Evolutionary conservation across 2,329 filamentous ascomycete species (phyloP).

Genomic region (Fusarium praegraminearum): DNA sequence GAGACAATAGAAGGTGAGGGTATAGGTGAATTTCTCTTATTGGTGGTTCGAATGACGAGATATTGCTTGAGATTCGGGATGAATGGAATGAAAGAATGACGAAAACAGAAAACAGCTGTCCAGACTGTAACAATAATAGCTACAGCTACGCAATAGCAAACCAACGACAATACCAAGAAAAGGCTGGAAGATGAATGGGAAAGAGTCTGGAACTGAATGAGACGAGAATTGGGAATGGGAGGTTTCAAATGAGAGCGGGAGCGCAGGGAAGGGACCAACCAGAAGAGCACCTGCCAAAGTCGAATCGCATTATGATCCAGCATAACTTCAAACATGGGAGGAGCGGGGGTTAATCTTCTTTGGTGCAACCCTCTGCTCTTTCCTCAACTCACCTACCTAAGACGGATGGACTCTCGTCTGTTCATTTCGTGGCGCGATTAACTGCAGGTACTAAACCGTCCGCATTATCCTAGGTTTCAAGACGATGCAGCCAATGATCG

Average conservation of each 20-base stretch:
- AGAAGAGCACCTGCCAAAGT: constrained; percentile 1
- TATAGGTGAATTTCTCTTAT: constrained; percentile 24
- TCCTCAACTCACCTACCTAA: neutral
- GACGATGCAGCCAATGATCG: constrained; percentile 19
- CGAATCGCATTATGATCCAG: constrained; percentile 26
- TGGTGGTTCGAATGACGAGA: constrained; percentile 16
- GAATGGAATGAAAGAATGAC: constrained; percentile 44
- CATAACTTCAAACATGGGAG: constrained; percentile 37
- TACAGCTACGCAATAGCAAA: constrained; percentile 5
- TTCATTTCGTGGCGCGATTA: constrained; percentile 36
- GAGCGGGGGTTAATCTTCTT: constrained; percentile 29
- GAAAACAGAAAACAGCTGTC: constrained; percentile 28
- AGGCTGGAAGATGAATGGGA: constrained; percentile 37
- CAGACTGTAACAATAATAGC: constrained; percentile 31
- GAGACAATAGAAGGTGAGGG: constrained; percentile 14
- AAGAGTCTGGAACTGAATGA: constrained; percentile 32
- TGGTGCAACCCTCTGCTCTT: constrained; percentile 24
- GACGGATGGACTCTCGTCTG: neutral
- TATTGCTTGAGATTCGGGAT: constrained; percentile 30
- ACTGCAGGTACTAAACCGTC: constrained; percentile 43
- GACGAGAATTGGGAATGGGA: constrained; percentile 22
- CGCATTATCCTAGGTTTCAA: constrained; percentile 23
- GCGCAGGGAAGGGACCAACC: constrained; percentile 18
- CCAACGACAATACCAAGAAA: constrained; percentile 16
- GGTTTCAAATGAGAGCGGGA: constrained; percentile 42